Evolutionary conservation across 441 rosid species (phyloP).

Genomic region (Jatropha podagrica): DNA sequence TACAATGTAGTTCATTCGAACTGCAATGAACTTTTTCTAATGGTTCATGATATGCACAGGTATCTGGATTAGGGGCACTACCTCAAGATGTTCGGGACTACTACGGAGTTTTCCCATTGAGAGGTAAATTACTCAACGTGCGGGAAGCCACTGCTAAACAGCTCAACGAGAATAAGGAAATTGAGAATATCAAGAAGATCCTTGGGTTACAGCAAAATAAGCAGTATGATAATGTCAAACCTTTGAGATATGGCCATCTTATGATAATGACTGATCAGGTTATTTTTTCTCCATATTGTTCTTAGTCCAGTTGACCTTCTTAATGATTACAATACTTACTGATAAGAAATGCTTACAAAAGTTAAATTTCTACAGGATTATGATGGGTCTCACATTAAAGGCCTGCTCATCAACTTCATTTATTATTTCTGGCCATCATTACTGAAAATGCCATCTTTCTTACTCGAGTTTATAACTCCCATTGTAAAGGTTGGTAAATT

Average conservation of each 20-base stretch:
- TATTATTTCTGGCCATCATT: slow-evolving; percentile 97
- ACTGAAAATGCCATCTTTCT: slow-evolving; percentile 78
- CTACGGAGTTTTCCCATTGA: slow-evolving; percentile 90
- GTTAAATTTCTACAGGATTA: slow-evolving; percentile 59
- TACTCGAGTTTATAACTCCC: slow-evolving; percentile 95
- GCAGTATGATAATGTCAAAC: slow-evolving; percentile 59
- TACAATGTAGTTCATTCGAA: neutral
- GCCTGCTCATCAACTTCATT: slow-evolving; percentile 84
- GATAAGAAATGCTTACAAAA: slow-evolving; percentile 39
- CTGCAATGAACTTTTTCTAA: slow-evolving; percentile 2
- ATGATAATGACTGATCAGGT: slow-evolving; percentile 99
- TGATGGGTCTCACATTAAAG: slow-evolving; percentile 98
- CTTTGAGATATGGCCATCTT: slow-evolving; percentile 92
- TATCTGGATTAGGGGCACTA: slow-evolving; percentile 71
- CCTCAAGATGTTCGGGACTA: slow-evolving; percentile 49
- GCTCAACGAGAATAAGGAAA: slow-evolving; percentile 81
- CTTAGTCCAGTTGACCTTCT: neutral
- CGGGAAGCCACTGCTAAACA: slow-evolving; percentile 90
- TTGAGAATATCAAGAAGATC: slow-evolving; percentile 80
- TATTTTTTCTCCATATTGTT: slow-evolving; percentile 5
- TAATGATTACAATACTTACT: neutral
- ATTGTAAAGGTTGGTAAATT: slow-evolving; percentile 74
- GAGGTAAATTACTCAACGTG: slow-evolving; percentile 92
- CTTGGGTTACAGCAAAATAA: slow-evolving; percentile 88
- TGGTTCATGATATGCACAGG: slow-evolving; percentile 32